A percentile compares a stretch with the other conserved stretches of the same genome.
These are phyloP conservation scores for Alternaria infectoria DNA, from an alignment of 2,329 filamentous ascomycete genomes.

Conservation along the genomic window DNA sequence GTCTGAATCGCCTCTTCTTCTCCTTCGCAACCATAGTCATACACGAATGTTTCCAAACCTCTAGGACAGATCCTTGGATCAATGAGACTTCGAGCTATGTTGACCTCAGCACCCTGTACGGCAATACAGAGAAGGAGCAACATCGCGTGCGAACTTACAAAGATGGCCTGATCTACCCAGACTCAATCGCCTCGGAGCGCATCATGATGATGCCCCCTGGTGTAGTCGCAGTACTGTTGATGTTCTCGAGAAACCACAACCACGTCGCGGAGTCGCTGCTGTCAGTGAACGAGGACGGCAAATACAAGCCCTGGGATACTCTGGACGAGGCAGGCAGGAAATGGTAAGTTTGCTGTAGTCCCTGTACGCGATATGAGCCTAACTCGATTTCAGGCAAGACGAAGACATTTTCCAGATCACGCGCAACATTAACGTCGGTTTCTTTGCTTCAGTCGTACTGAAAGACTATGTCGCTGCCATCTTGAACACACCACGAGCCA, in stretches of 20 bases:
- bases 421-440: constrained; percentile 57
- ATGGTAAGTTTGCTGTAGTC: constrained; percentile 27
- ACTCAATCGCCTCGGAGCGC: constrained; percentile 70
- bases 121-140: constrained; percentile 68
- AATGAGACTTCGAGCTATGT: constrained; percentile 75
- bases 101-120: constrained; percentile 74
- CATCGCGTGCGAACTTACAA: constrained; percentile 69
- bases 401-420: constrained; percentile 62
- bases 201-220: constrained; percentile 71
- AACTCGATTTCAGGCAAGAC: constrained; percentile 32
- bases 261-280: constrained; percentile 78
- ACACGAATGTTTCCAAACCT: constrained; percentile 69
- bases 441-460: constrained; percentile 69
- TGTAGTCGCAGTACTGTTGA: constrained; percentile 69
- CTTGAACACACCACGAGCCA: constrained; percentile 71
- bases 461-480: constrained; percentile 82
- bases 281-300: constrained; percentile 79
- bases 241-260: constrained; percentile 81
- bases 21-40: constrained; percentile 72
- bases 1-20: constrained; percentile 73
- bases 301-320: constrained; percentile 74
- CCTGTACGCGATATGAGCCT: background rate
- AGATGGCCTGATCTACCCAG: constrained; percentile 70
- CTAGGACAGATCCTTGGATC: constrained; percentile 65
- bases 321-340: constrained; percentile 52